Percentiles rank a stretch among this genome's conserved stretches.
Conservation (phyloP, 345 rosid species). For the Euphorbia tirucalli region DNA sequence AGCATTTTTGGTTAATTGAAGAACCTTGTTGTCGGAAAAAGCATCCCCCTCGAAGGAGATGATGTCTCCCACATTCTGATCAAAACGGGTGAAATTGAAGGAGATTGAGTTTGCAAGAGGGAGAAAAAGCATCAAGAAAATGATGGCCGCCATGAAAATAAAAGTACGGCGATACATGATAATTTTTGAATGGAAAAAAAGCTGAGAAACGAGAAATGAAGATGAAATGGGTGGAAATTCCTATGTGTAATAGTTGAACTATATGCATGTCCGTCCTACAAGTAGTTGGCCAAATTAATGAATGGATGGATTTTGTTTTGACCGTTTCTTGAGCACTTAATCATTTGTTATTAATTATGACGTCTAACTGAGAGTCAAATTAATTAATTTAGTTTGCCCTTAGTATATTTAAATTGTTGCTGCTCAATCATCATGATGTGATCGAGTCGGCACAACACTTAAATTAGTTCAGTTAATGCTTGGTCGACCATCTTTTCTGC, state of each 20-base stretch:
- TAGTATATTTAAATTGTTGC: background rate
- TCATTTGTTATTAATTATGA: background rate
- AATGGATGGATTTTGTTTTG: background rate
- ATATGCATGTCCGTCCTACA: background rate
- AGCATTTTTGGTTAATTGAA: constrained; percentile 45
- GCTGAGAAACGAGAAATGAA: constrained; percentile 1
- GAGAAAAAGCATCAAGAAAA: constrained; percentile 10
- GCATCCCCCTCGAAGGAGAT: constrained; percentile 45
- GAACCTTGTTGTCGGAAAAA: constrained; percentile 16
- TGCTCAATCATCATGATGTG: background rate
- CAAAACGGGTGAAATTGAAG: constrained; percentile 41
- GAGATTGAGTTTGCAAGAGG: constrained; percentile 32
- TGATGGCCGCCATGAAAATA: background rate
- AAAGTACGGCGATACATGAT: constrained; percentile 9
- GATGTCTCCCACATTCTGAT: constrained; percentile 25
- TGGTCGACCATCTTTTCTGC: background rate
- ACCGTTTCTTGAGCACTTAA: background rate
- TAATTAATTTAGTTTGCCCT: background rate
- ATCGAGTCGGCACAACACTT: background rate
- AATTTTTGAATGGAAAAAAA: constrained; percentile 4
- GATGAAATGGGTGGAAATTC: background rate
- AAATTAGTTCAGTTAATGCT: background rate
- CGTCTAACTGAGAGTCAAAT: background rate
- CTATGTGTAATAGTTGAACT: background rate
- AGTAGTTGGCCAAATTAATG: background rate